A percentile compares a stretch with the other conserved stretches of the same genome.
These are phyloP conservation scores for Botrytis fabae DNA, from an alignment of 2,329 filamentous ascomycete genomes.

Conservation along the genomic window DNA sequence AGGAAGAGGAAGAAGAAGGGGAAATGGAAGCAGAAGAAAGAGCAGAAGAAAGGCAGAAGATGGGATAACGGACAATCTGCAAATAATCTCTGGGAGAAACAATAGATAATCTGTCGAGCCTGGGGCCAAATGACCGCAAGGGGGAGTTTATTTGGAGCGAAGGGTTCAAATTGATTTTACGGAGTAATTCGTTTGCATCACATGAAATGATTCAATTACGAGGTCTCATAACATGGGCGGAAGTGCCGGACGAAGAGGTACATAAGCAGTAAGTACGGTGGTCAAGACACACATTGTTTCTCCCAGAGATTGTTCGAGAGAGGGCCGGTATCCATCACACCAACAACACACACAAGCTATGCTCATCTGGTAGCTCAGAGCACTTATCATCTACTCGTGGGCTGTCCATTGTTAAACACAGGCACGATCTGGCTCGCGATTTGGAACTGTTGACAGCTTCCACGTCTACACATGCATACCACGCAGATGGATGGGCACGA, in stretches of 20 bases:
- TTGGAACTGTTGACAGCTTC: not conserved
- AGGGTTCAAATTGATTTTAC: slow-evolving; percentile 1
- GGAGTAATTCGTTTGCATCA: slow-evolving; percentile 10
- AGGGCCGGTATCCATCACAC: not conserved
- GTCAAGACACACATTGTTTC: not conserved
- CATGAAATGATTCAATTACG: slow-evolving; percentile 22
- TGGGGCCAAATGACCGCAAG: not conserved
- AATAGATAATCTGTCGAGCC: not conserved
- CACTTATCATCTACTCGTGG: not conserved
- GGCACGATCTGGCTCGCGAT: not conserved
- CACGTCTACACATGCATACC: not conserved
- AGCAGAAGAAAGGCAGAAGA: not conserved
- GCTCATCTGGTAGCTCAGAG: not conserved
- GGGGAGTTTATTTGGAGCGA: not conserved
- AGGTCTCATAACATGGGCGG: slow-evolving; percentile 11
- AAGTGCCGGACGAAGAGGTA: not conserved
- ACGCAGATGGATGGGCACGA: too few species aligned
- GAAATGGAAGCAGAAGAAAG: not conserved
- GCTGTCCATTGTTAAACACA: not conserved
- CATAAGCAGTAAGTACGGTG: not conserved
- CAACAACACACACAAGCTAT: not conserved
- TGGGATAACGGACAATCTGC: not conserved
- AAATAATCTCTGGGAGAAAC: not conserved
- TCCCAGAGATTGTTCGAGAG: too few species aligned
- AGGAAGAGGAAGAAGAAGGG: not conserved